Conservation (phyloP, 805 yeast genomes). For the Candida anglica region DNA sequence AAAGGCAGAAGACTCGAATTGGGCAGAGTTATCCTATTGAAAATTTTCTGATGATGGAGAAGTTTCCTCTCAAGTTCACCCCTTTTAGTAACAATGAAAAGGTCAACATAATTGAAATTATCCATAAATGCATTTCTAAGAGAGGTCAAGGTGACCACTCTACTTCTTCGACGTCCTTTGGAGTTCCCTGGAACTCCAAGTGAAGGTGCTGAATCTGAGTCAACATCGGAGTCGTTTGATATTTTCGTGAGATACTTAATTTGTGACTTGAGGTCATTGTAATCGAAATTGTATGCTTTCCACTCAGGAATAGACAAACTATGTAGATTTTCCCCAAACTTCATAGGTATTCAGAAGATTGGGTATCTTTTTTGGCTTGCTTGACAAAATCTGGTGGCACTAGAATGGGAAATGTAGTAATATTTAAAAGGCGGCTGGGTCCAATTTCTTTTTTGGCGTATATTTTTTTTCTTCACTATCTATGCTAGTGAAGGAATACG, state of each 20-base stretch:
- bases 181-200: conserved; percentile 2
- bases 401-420: neutral
- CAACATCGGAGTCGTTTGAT: conserved; percentile 3
- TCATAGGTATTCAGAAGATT: too few relatives aligned
- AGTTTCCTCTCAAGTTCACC: conserved; percentile 58
- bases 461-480: neutral
- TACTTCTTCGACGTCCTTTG: conserved; percentile 1
- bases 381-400: too few relatives aligned
- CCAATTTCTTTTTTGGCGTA: too few relatives aligned
- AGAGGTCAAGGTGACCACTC: conserved; percentile 29
- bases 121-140: conserved; percentile 40
- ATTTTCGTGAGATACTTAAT: conserved; percentile 54
- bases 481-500: neutral
- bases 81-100: conserved; percentile 63
- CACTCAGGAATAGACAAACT: conserved; percentile 84
- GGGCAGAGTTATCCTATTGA: conserved; percentile 8
- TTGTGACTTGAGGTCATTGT: conserved; percentile 66
- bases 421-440: too few relatives aligned
- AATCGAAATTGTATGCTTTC: conserved; percentile 79
- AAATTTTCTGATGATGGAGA: conserved; percentile 21
- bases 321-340: conserved; percentile 75
- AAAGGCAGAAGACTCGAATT: conserved; percentile 3
- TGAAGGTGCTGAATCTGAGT: neutral
- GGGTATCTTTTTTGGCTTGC: too few relatives aligned
- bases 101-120: conserved; percentile 56